phyloP scores from a whole-genome alignment of 148 eudicot species.

The Rhododendron williamsianum region DNA sequence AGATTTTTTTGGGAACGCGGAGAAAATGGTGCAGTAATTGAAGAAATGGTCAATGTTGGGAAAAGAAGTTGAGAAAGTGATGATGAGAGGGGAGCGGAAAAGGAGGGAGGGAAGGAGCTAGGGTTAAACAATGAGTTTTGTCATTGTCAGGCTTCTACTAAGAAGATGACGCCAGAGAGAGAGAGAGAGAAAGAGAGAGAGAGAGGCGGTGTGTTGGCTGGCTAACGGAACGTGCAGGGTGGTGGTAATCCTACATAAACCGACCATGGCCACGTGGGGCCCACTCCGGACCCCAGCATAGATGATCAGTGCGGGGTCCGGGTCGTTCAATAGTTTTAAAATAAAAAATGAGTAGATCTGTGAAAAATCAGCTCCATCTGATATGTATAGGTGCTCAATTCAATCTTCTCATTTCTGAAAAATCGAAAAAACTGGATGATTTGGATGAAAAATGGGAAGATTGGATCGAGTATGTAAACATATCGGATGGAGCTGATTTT shows the following conservation, averaged over 20 bases:
- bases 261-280: no score
- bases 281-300: no score
- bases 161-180: slow-evolving; percentile 24
- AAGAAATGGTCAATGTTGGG: not conserved
- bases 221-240: slow-evolving; percentile 8
- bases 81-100: slow-evolving; percentile 4
- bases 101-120: slow-evolving; percentile 6
- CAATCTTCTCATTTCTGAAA: no score
- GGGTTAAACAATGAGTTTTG: slow-evolving; percentile 15
- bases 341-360: fast-evolving
- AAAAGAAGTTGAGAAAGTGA: not conserved
- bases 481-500: no score
- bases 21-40: not conserved
- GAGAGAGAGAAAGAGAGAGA: slow-evolving; percentile 16
- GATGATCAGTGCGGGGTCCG: no score
- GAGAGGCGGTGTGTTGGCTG: slow-evolving; percentile 26
- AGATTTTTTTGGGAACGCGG: not conserved
- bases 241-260: not conserved
- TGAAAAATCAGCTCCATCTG: no score
- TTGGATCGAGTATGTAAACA: no score
- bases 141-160: slow-evolving; percentile 25
- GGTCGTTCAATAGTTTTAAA: no score
- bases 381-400: no score
- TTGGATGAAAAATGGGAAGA: no score
- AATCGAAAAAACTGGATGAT: no score